Conservation (phyloP, 176 grass and related monocot genomes). For the Oryza longistaminata region DNA sequence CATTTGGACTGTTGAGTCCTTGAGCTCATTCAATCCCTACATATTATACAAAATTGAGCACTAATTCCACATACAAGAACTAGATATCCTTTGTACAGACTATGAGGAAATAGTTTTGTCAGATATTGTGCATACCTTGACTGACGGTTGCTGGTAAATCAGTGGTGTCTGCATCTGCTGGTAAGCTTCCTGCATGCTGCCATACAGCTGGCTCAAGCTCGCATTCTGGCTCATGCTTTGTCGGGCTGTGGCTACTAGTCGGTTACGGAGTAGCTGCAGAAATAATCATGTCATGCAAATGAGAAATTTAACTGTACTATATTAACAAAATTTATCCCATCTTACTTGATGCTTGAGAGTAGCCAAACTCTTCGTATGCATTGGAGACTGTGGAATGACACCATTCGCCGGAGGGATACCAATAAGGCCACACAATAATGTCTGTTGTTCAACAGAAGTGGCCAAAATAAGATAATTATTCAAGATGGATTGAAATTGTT, state of each 20-base stretch:
- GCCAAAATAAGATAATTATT: not conserved
- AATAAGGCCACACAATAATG: conserved; percentile 88
- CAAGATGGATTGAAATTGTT: conserved; percentile 7
- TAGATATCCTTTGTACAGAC: not conserved
- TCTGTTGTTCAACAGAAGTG: conserved; percentile 45
- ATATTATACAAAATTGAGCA: not conserved
- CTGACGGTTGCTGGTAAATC: conserved; percentile 59
- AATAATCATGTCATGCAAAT: conserved; percentile 29
- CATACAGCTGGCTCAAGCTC: conserved; percentile 86
- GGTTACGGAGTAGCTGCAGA: conserved; percentile 78
- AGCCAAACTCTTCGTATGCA: conserved; percentile 98
- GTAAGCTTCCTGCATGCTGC: conserved; percentile 89
- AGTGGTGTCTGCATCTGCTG: conserved; percentile 91
- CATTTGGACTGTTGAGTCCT: conserved; percentile 83
- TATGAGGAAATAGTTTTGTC: not conserved
- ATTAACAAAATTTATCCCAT: conserved; percentile 10
- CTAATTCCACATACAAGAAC: not conserved
- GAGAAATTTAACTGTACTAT: not conserved
- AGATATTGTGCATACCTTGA: conserved; percentile 41
- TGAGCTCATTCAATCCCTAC: conserved; percentile 85
- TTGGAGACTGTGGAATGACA: conserved; percentile 97
- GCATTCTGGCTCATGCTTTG: conserved; percentile 80
- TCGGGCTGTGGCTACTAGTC: conserved; percentile 66
- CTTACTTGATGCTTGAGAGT: conserved; percentile 97
- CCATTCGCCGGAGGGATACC: conserved; percentile 98